Percentiles rank a stretch among this genome's conserved stretches.
These are phyloP conservation scores for Ceratocystis huliohia DNA, from an alignment of 2,329 filamentous ascomycete species.

Conservation along the genomic window DNA sequence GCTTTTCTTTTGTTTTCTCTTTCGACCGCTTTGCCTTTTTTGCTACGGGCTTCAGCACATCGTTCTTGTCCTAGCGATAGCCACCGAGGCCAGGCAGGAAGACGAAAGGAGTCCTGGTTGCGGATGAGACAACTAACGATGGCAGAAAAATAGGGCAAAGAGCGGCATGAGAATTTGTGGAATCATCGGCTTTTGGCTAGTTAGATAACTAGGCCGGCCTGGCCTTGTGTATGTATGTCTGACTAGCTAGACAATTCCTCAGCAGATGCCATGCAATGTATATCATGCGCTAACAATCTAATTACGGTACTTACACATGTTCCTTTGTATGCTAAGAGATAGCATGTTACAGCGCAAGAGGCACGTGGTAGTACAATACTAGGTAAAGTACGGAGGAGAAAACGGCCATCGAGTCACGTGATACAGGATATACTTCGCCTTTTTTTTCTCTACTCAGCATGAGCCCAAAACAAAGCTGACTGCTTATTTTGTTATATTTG, in stretches of 20 bases:
- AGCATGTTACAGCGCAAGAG: neutral
- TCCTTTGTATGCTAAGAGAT: neutral
- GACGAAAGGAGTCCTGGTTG: neutral
- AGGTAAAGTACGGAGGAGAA: neutral
- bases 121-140: neutral
- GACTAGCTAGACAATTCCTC: too few species aligned
- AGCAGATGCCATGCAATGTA: neutral
- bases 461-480: too few species aligned
- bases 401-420: neutral
- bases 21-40: neutral
- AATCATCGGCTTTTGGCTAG: neutral
- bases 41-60: neutral
- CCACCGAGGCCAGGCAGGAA: neutral
- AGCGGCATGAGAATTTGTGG: neutral
- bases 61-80: neutral
- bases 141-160: neutral
- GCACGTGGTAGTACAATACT: constrained; percentile 2
- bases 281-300: neutral
- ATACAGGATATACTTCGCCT: neutral
- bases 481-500: neutral
- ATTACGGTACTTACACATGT: neutral
- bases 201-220: neutral
- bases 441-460: neutral
- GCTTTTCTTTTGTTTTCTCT: neutral
- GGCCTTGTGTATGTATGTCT: too few species aligned